phyloP scores from a whole-genome alignment of 495 filamentous ascomycete genomes.

The Penicillium subrubescens region DNA sequence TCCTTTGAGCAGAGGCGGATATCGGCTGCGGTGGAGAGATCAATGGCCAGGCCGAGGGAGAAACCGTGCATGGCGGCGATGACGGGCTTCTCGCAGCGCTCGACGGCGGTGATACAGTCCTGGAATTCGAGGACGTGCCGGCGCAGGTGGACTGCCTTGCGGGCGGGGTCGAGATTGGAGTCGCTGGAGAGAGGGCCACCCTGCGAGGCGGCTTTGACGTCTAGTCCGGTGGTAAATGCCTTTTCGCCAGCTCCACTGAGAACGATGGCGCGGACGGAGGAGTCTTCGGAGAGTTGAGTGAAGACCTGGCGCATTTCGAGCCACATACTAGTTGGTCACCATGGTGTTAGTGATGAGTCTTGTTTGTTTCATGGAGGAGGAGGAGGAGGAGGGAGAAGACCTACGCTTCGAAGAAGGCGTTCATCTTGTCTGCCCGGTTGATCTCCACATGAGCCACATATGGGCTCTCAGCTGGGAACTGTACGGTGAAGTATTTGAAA shows the following conservation, averaged over 20 bases:
- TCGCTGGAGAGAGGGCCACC: constrained; percentile 22
- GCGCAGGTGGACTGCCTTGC: constrained; percentile 64
- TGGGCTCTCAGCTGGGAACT: constrained; percentile 60
- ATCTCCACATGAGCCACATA: constrained; percentile 92
- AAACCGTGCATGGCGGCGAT: constrained; percentile 83
- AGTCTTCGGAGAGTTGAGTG: constrained; percentile 67
- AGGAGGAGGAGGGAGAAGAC: constrained; percentile 10
- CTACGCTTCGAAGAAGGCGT: constrained; percentile 79
- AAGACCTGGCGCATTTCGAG: constrained; percentile 76
- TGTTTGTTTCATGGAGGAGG: too few relatives aligned
- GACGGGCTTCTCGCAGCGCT: constrained; percentile 91
- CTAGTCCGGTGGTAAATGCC: constrained; percentile 82
- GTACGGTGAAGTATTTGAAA: constrained; percentile 77
- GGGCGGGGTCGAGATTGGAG: constrained; percentile 56
- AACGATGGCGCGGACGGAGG: constrained; percentile 75
- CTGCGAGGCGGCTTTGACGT: constrained; percentile 67
- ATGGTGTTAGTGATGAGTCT: constrained; percentile 2
- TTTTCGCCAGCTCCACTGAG: constrained; percentile 80
- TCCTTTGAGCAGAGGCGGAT: constrained; percentile 70
- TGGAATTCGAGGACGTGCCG: constrained; percentile 78
- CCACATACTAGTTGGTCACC: constrained; percentile 69
- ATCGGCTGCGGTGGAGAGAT: constrained; percentile 77
- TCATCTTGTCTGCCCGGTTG: constrained; percentile 86
- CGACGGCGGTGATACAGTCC: constrained; percentile 70
- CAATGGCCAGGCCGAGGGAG: constrained; percentile 79